phyloP scores from a whole-genome alignment of 371 early-diverging fungal genomes.

The Apophysomyces trapeziformis region DNA sequence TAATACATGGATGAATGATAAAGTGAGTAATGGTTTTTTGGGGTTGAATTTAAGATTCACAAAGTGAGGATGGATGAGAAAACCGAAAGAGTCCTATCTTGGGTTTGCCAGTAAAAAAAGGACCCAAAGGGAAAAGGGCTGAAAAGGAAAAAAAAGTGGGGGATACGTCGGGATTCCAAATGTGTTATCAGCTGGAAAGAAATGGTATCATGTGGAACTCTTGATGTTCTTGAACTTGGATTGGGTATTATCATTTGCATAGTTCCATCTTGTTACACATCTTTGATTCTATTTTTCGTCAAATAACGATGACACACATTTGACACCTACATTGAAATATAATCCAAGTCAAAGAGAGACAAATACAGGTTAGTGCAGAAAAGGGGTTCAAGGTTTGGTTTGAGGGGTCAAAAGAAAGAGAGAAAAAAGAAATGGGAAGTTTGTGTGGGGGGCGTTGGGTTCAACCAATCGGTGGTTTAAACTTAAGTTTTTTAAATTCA shows the following conservation, averaged over 20 bases:
- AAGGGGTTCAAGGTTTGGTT: too few relatives aligned
- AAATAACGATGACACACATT: too few relatives aligned
- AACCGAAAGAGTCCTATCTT: neutral
- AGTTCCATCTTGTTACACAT: too few relatives aligned
- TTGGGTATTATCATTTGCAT: too few relatives aligned
- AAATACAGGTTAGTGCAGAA: too few relatives aligned
- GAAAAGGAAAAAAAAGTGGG: conserved; percentile 8
- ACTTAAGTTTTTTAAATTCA: conserved; percentile 3
- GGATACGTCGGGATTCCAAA: neutral
- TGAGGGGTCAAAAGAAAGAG: neutral
- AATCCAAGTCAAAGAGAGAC: too few relatives aligned
- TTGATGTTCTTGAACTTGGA: neutral
- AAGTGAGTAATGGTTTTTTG: too few relatives aligned
- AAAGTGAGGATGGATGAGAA: neutral
- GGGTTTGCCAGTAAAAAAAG: neutral
- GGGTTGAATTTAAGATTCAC: too few relatives aligned
- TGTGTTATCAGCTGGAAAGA: conserved; percentile 6
- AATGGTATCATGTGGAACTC: conserved; percentile 1
- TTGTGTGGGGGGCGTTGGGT: neutral
- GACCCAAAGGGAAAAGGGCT: neutral
- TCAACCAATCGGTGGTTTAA: neutral
- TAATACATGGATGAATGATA: too few relatives aligned
- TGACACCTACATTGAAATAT: too few relatives aligned
- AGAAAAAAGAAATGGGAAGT: neutral
- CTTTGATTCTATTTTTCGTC: too few relatives aligned